Base-by-base conservation (phyloP, 2,329 filamentous ascomycete genomes). In the Botrytis porri region DNA sequence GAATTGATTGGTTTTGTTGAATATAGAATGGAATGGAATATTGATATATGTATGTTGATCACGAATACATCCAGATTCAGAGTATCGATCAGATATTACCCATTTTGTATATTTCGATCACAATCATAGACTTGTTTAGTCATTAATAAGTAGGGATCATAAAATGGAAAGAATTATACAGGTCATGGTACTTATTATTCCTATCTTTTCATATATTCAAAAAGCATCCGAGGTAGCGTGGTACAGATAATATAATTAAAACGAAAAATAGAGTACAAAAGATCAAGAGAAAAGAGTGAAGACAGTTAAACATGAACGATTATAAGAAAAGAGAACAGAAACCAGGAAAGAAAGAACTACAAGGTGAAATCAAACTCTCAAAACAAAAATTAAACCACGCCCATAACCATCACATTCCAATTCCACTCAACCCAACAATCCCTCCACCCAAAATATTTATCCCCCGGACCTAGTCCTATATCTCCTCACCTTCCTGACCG, bases 181-280 rank as follows among this genome's bases (percentile, higher is more conserved):
- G 7, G 43, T 16, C 22, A 54, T n/a, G 48, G 5, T 54, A n/a
- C 48, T 54, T 54, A n/a, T 16, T n/a, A 54, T n/a, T 54, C 48
- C 48, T n/a, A 54, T 54, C 48, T 2, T 54, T 54, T n/a, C 25
- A 7, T n/a, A 54, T 16, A 7, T 54, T 5, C 48, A 16, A 51
- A n/a, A n/a, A n/a, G n/a, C 25, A n/a, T 0, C 5, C 0, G 10
- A 3, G 48, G 25, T n/a, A n/a, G 10, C 48, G 16, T 14, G 6
- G 48, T 16, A 54, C 48, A 54, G 12, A 54, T n/a, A 16, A n/a
- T 25, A 54, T 16, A 16, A 16, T 1, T 54, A n/a, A n/a, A n/a
- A n/a, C 25, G 14, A n/a, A n/a, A 7, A n/a, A 7, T 5, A n/a
- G 25, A n/a, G 16, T 6, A n/a, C 48, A n/a, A 54, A 16, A 16